Base-by-base conservation (phyloP, 1,284 basidiomycete species). In the Moesziomyces antarcticus region DNA sequence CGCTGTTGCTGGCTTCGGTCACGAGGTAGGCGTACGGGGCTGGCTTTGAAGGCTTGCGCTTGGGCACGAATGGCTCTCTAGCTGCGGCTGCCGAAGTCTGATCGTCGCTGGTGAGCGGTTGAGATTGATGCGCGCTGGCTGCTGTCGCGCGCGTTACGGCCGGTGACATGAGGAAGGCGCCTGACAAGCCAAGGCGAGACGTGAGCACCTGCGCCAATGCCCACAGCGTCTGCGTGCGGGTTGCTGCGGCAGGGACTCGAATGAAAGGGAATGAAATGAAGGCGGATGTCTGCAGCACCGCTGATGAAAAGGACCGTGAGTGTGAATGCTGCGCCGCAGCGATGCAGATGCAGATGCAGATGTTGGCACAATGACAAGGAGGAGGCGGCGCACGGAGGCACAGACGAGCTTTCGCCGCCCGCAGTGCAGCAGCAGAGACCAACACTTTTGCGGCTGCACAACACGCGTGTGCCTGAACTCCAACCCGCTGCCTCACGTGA, bases 81-180 rank as follows among this genome's bases (percentile, higher is more conserved):
- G 53, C 50, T 10, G 40, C 35, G 2, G 57, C 49, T 13, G 60
- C 45, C 0, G 56, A 60, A 33, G 50, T 48, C 5, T 56, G 58
- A 9, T 58, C 59, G 3, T 46, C 43, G 2, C 30, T 43, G 1
- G 46, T 42, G 3, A 25, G 14, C 0, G 45, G 22, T 0, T 20
- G 16, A 0, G 13, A 3, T 1, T 16, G 24, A 25, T 14, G 46
- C 25, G 59, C 57, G 46, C 49, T 53, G 27, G 59, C 60, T 64
- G 67, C 56, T 64, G 56, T 64, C 10, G 56, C 61, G 27, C 61
- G 61, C 67, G 67, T 70, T 24, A 64, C 56, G 37, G 56, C 67
- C 42, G 67, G 67, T 42, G 61, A 70, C 67, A 70, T 70, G 35
- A 45, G 56, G 37, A 42, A 14, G 27, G 20, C 24, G 46, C 35